Evolutionary conservation across 345 rosid genomes (phyloP).

Genomic region (Microcos paniculata): DNA sequence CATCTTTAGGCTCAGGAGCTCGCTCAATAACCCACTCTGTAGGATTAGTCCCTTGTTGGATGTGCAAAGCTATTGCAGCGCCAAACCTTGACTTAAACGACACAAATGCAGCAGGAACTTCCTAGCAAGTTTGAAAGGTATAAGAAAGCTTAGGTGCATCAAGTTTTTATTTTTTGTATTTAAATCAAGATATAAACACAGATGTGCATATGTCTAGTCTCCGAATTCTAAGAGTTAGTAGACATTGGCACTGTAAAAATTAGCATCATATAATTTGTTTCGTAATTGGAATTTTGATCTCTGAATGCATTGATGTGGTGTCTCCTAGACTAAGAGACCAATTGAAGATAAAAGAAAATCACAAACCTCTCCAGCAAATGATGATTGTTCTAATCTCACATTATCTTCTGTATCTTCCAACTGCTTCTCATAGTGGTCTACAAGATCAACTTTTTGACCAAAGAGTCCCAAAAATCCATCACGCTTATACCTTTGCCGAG

Average conservation of each 20-base stretch:
- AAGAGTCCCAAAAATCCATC: conserved; percentile 74
- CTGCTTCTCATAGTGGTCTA: conserved; percentile 62
- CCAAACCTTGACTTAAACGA: conserved; percentile 80
- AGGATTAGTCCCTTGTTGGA: conserved; percentile 79
- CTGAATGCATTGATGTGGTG: not conserved
- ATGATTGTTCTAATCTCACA: conserved; percentile 55
- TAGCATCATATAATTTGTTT: not conserved
- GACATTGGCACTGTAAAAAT: not conserved
- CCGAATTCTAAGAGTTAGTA: conserved; percentile 9
- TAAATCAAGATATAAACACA: not conserved
- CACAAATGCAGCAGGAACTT: conserved; percentile 87
- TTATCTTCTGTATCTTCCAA: conserved; percentile 62
- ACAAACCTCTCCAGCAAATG: conserved; percentile 61
- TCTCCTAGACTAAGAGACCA: not conserved
- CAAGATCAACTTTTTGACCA: conserved; percentile 60
- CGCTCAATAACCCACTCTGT: conserved; percentile 84
- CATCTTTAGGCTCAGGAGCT: conserved; percentile 86
- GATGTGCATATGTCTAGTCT: not conserved
- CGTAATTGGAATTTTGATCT: not conserved
- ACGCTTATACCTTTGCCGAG: conserved; percentile 39
- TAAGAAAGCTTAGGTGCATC: conserved; percentile 13
- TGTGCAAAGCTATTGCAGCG: conserved; percentile 73
- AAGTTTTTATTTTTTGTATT: conserved; percentile 5
- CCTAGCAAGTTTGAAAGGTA: conserved; percentile 43
- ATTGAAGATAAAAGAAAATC: not conserved